Evolutionary conservation across 2,329 filamentous ascomycete species (phyloP).

Genomic region (Tolypocladium amazonense): DNA sequence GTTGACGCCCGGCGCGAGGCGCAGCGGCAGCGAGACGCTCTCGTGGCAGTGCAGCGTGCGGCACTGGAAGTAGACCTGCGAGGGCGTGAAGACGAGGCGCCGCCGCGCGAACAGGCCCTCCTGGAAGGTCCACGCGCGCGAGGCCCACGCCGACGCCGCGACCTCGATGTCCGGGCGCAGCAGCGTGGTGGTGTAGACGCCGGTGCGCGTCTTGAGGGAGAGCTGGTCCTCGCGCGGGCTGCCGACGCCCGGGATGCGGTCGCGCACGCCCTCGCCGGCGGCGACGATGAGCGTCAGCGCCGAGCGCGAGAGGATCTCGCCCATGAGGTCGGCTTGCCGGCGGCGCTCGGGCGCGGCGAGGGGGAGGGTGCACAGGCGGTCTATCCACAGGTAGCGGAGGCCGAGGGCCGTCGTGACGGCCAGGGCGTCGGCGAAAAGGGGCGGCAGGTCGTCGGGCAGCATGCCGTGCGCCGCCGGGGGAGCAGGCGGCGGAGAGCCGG

Average conservation of each 20-base stretch:
- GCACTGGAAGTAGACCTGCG: slow-evolving; percentile 28
- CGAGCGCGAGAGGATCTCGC: slow-evolving; percentile 22
- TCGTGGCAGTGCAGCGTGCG: slow-evolving; percentile 25
- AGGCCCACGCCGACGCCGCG: slow-evolving; percentile 22
- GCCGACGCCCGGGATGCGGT: slow-evolving; percentile 24
- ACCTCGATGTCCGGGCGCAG: slow-evolving; percentile 23
- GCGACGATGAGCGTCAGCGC: slow-evolving; percentile 23
- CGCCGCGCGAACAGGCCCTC: slow-evolving; percentile 24
- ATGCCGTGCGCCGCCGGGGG: slow-evolving; percentile 3
- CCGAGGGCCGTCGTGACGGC: slow-evolving; percentile 19
- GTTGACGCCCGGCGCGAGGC: slow-evolving; percentile 17
- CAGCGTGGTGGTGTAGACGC: slow-evolving; percentile 24
- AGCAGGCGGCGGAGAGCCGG: slow-evolving; percentile 3
- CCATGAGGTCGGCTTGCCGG: slow-evolving; percentile 19
- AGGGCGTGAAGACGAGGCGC: slow-evolving; percentile 24
- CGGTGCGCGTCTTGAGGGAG: slow-evolving; percentile 20
- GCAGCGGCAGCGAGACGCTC: slow-evolving; percentile 21
- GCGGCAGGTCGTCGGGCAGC: slow-evolving; percentile 16
- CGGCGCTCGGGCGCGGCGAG: slow-evolving; percentile 13
- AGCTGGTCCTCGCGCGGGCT: slow-evolving; percentile 22
- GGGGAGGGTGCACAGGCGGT: slow-evolving; percentile 23
- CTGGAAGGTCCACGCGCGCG: slow-evolving; percentile 25
- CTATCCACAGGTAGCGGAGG: slow-evolving; percentile 26
- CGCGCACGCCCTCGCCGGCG: slow-evolving; percentile 16
- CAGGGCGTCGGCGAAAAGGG: slow-evolving; percentile 22